Conservation (phyloP, 192 early-diverging fungal species). For the Entomortierella parvispora region DNA sequence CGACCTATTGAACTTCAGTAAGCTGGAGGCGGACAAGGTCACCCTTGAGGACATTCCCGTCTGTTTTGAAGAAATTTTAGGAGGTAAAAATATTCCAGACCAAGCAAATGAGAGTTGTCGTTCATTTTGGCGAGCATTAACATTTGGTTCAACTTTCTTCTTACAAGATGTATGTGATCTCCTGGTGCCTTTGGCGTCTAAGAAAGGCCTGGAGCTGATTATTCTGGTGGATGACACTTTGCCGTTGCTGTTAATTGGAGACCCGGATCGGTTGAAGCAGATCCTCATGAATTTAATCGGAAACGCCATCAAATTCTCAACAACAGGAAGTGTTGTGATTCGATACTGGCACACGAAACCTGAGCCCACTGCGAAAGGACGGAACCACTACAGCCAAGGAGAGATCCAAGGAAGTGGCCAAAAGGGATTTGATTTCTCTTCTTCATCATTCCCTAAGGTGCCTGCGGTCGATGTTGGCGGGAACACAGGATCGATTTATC, state of each 20-base stretch:
- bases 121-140: background rate
- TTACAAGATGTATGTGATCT: slow-evolving; percentile 61
- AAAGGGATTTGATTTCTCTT: too few relatives aligned
- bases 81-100: slow-evolving; percentile 20
- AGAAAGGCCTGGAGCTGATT: slow-evolving; percentile 68
- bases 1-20: slow-evolving; percentile 60
- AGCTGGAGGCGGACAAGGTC: slow-evolving; percentile 61
- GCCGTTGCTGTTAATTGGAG: slow-evolving; percentile 68
- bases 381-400: slow-evolving; percentile 2
- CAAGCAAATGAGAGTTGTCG: background rate
- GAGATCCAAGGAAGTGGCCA: background rate
- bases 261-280: slow-evolving; percentile 75
- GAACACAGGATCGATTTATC: too few relatives aligned
- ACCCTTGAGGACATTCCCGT: slow-evolving; percentile 54
- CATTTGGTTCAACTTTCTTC: background rate
- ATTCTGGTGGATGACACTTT: slow-evolving; percentile 67
- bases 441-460: too few relatives aligned
- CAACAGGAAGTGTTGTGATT: slow-evolving; percentile 34
- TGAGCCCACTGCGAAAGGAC: slow-evolving; percentile 4
- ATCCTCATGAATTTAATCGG: slow-evolving; percentile 78
- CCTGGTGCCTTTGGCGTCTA: slow-evolving; percentile 68
- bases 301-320: slow-evolving; percentile 75
- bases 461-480: too few relatives aligned
- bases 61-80: slow-evolving; percentile 56
- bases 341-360: slow-evolving; percentile 35